These are phyloP conservation scores for Pseudogymnoascus sp. DNA, from an alignment of 2,329 filamentous ascomycete species.

Conservation along the genomic window DNA sequence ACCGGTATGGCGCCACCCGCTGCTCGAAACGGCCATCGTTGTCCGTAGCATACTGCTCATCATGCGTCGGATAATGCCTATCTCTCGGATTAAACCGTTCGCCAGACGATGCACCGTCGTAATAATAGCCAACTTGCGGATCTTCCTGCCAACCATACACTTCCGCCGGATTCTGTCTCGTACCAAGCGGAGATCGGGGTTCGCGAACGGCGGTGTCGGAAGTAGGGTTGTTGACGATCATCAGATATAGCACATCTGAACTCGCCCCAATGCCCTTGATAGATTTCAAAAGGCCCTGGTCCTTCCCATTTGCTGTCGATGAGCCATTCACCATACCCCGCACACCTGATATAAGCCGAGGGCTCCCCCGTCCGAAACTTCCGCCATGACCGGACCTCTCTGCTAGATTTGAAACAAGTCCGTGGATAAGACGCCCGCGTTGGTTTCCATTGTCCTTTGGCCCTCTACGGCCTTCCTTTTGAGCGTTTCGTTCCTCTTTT, in stretches of 20 bases:
- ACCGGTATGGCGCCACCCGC: not conserved
- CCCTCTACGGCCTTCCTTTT: not conserved
- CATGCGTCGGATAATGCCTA: not conserved
- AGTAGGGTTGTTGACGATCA: conserved; percentile 42
- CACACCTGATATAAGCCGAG: not conserved
- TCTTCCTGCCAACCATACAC: not conserved
- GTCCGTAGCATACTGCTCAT: not conserved
- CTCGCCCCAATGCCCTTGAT: not conserved
- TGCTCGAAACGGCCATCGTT: not conserved
- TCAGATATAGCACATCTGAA: conserved; percentile 41
- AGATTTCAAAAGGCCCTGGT: not conserved
- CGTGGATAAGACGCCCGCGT: not conserved
- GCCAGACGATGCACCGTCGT: not conserved
- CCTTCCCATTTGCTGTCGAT: not conserved
- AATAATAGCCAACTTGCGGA: not conserved
- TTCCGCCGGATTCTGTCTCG: not conserved
- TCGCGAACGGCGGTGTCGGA: not conserved
- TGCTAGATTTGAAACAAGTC: not conserved
- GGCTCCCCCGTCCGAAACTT: not conserved
- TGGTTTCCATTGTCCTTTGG: not conserved
- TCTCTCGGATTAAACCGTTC: not conserved
- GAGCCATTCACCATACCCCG: not conserved
- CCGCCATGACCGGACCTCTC: not conserved
- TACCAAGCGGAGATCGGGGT: not conserved
- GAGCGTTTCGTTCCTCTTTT: not conserved